Evolutionary conservation across 306 rosid species (phyloP).

Genomic region (Fagus crenata): DNA sequence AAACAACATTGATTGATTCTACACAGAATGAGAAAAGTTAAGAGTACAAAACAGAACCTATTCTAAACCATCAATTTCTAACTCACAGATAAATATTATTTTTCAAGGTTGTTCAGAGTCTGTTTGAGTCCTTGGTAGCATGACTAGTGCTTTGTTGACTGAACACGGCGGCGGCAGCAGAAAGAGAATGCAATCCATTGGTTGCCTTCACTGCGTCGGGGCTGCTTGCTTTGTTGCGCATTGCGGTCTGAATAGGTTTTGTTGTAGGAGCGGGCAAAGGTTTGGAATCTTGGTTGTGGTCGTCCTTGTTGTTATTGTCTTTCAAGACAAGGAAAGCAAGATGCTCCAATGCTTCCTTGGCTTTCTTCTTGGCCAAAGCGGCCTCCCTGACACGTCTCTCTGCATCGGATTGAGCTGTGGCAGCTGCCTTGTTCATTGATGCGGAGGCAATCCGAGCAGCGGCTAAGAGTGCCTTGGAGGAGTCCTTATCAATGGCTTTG

Average conservation of each 20-base stretch:
- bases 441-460: conserved; percentile 54
- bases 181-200: conserved; percentile 10
- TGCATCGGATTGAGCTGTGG: conserved; percentile 43
- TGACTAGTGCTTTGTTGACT: background rate
- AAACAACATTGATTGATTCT: too few species aligned
- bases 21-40: too few species aligned
- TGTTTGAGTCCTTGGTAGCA: background rate
- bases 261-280: too few species aligned
- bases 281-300: background rate
- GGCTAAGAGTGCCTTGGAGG: conserved; percentile 45
- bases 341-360: conserved; percentile 53
- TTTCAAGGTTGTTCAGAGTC: too few species aligned
- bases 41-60: too few species aligned
- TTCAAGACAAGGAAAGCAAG: conserved; percentile 38
- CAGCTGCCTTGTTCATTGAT: conserved; percentile 48
- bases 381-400: conserved; percentile 56
- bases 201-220: background rate
- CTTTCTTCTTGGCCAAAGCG: conserved; percentile 52
- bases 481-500: conserved; percentile 18
- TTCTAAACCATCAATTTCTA: too few species aligned
- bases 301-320: conserved; percentile 10
- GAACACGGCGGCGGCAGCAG: background rate
- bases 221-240: too few species aligned
- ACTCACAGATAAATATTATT: too few species aligned
- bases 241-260: too few species aligned